Evolutionary conservation across 805 yeast species (phyloP).

Genomic region (Candida railenensis): DNA sequence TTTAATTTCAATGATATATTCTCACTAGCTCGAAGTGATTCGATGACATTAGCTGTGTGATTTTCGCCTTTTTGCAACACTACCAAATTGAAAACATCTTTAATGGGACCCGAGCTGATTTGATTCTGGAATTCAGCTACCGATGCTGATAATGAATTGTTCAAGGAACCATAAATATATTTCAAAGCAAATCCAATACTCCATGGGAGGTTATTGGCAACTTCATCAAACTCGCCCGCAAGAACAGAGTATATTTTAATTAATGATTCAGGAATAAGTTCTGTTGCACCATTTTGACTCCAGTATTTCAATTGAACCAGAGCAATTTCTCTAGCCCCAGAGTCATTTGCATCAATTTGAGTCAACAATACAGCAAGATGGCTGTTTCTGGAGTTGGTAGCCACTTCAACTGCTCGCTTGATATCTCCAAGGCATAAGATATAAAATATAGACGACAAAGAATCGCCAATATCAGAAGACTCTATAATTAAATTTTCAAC

Average conservation of each 20-base stretch:
- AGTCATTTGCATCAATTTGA: constrained; percentile 68
- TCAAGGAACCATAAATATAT: constrained; percentile 59
- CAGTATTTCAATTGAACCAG: constrained; percentile 63
- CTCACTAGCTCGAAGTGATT: background rate
- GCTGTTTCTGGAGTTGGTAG: constrained; percentile 58
- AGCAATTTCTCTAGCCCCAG: constrained; percentile 55
- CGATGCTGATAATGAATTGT: background rate
- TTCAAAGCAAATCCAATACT: constrained; percentile 55
- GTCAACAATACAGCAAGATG: constrained; percentile 74
- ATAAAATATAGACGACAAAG: constrained; percentile 52
- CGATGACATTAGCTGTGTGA: constrained; percentile 48
- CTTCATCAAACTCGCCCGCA: constrained; percentile 46
- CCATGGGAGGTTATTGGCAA: constrained; percentile 60
- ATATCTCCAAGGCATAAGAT: constrained; percentile 55
- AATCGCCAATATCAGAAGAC: constrained; percentile 21
- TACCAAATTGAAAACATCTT: constrained; percentile 8
- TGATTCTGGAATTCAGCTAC: constrained; percentile 7
- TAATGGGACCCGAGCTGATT: background rate
- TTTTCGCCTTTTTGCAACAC: constrained; percentile 37
- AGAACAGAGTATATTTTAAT: constrained; percentile 64
- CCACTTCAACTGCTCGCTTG: constrained; percentile 58
- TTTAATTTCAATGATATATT: background rate
- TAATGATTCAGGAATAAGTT: constrained; percentile 52
- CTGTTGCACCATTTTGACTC: constrained; percentile 40
- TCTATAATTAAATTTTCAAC: constrained; percentile 23